These are phyloP conservation scores for Chenopodium formosanum DNA, from an alignment of 148 eudicot genomes.

Conservation along the genomic window DNA sequence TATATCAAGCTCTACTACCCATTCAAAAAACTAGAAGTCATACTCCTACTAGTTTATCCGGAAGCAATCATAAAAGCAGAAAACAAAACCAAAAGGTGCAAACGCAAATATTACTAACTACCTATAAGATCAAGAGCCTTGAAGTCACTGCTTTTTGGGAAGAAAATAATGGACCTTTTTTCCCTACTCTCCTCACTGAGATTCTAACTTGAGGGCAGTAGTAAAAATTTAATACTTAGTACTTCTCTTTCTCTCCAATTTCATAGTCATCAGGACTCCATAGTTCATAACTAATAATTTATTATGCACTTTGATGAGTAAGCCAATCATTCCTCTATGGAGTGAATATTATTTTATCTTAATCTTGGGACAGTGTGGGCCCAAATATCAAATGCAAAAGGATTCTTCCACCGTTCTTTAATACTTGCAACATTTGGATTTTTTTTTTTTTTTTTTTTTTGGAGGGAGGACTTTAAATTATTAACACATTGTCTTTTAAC, in stretches of 20 bases:
- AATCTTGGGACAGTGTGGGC: background rate
- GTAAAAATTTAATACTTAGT: background rate
- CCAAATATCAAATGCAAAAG: background rate
- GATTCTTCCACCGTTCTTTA: background rate
- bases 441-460: too few species aligned
- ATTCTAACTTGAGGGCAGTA: background rate
- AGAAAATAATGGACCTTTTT: background rate
- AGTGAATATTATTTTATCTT: background rate
- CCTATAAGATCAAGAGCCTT: background rate
- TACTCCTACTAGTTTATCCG: background rate
- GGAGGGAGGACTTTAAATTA: too few species aligned
- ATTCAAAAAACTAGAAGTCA: background rate
- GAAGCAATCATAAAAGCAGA: background rate
- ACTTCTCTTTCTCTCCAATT: background rate
- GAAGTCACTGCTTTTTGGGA: background rate
- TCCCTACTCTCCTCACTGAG: background rate
- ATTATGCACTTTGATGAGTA: background rate
- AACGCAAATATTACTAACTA: background rate
- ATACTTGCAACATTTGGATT: too few species aligned
- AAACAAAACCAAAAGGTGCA: background rate
- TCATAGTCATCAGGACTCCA: background rate
- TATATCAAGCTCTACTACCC: background rate
- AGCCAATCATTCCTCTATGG: background rate
- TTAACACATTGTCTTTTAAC: too few species aligned
- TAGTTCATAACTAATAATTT: background rate